These are phyloP conservation scores for Rubia tinctorum DNA, from an alignment of 305 asterid species.

Conservation along the genomic window DNA sequence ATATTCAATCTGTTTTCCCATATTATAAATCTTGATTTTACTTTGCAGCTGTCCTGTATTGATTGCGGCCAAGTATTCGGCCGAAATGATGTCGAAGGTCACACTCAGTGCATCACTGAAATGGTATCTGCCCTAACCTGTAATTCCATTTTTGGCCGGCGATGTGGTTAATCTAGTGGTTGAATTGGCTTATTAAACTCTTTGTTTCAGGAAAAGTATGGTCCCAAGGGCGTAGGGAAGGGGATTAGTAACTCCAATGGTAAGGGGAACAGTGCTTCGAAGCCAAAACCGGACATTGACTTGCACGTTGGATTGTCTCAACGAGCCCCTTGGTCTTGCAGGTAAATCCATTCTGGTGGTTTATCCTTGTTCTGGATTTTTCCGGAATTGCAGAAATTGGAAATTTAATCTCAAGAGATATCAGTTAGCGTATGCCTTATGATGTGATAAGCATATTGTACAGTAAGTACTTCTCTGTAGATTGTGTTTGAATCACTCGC, in stretches of 20 bases:
- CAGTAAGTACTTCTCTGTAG: not conserved
- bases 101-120: constrained; percentile 95
- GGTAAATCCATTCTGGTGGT: constrained; percentile 33
- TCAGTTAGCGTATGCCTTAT: not conserved
- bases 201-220: constrained; percentile 80
- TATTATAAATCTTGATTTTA: not conserved
- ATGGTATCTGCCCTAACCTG: constrained; percentile 42
- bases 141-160: no score
- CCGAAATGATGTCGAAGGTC: constrained; percentile 68
- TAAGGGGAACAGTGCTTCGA: constrained; percentile 47
- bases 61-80: constrained; percentile 85
- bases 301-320: constrained; percentile 76
- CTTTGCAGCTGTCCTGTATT: constrained; percentile 69
- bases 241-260: constrained; percentile 45
- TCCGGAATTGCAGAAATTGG: not conserved
- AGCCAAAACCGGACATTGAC: constrained; percentile 79
- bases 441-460: not conserved
- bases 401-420: not conserved
- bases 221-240: constrained; percentile 84
- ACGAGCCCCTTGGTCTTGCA: constrained; percentile 95
- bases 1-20: not conserved
- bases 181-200: constrained; percentile 5
- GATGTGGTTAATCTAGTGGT: not conserved
- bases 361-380: not conserved
- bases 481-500: not conserved